Evolutionary conservation across 2,329 filamentous ascomycete species (phyloP).

Genomic region (Colletotrichum cereale): DNA sequence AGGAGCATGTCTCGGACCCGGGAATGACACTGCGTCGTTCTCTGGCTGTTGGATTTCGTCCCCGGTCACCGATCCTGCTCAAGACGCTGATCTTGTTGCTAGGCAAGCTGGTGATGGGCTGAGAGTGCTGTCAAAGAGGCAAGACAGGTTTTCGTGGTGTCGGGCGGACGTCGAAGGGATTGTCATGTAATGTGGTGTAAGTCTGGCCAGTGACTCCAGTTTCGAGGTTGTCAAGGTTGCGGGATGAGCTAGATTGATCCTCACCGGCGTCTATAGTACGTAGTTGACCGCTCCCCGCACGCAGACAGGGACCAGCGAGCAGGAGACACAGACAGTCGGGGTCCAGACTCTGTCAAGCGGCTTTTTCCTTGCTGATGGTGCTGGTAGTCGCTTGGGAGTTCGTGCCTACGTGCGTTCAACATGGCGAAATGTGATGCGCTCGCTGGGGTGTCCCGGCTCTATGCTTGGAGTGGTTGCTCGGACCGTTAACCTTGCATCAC

Average conservation of each 20-base stretch:
- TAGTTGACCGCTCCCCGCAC: not conserved
- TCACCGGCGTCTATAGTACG: not conserved
- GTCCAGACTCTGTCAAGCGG: constrained; percentile 6
- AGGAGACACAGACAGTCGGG: not conserved
- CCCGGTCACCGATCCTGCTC: not conserved
- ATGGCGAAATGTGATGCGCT: constrained; percentile 28
- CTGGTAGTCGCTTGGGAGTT: constrained; percentile 43
- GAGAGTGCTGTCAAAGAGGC: not conserved
- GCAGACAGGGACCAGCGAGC: not conserved
- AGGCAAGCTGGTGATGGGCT: not conserved
- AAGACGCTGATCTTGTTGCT: not conserved
- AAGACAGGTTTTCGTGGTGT: not conserved
- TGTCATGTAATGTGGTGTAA: not conserved
- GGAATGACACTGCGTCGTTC: constrained; percentile 1
- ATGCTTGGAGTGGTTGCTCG: constrained; percentile 31
- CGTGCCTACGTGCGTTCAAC: constrained; percentile 45
- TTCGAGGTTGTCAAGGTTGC: not conserved
- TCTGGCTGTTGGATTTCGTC: not conserved
- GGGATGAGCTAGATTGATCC: constrained; percentile 2
- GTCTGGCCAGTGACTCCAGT: not conserved
- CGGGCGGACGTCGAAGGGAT: constrained; percentile 1
- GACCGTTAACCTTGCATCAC: constrained; percentile 32
- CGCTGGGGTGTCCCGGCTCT: constrained; percentile 16
- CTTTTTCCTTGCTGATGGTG: not conserved
- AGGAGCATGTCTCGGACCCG: constrained; percentile 42